Evolutionary conservation across 2,329 filamentous ascomycete genomes (phyloP), one percentile per base, ranked within the genome.

Genomic region (Fusarium irregulare): DNA sequence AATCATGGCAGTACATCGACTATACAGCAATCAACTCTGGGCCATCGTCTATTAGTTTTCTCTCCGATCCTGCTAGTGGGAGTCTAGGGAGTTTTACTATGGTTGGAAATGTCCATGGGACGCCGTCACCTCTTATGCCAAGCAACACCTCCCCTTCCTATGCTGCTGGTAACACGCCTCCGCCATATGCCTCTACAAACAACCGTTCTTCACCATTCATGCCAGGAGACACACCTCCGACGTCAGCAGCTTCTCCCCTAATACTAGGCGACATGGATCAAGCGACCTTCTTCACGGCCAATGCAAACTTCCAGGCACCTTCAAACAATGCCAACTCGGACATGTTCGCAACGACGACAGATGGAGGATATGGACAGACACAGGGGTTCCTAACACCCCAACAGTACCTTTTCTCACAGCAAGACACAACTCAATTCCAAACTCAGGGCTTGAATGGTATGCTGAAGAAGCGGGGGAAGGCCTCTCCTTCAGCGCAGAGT

Each of bases 51-150:
- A 77, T 82, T 12, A 82, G 80, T 20, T 84, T 86, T 64, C 77
- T 85, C 20, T 81, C 83, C 27, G 87, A 86, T 66, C 86, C 86
- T 7, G 82, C 82, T 13, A 85, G 82, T 70, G 81, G 82, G 16
- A 87, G 86, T 63, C 75, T 88, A 70, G 82, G 81, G 40, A 85
- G 86, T 23, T 88, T 83, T 76, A 81, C 80, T 14, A 76, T 87
- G 45, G 76, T 87, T 48, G 80, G 82, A 30, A 80, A 81, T 66
- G 71, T 75, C 5, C 42, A 71, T 21, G 73, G 68, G 8, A 71
- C 68, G 6, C 48, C 68, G 14, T 59, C 68, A 20, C 48, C 68
- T n/a, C 71, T 68, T 18, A 48, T 71, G 8, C 27, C 57, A 12
- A 49, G 50, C 21, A 63, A 58, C 27, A 58, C 68, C 3, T 46